Evolutionary conservation across 805 yeast species (phyloP).

Genomic region (Metschnikowia chrysomelidarum): DNA sequence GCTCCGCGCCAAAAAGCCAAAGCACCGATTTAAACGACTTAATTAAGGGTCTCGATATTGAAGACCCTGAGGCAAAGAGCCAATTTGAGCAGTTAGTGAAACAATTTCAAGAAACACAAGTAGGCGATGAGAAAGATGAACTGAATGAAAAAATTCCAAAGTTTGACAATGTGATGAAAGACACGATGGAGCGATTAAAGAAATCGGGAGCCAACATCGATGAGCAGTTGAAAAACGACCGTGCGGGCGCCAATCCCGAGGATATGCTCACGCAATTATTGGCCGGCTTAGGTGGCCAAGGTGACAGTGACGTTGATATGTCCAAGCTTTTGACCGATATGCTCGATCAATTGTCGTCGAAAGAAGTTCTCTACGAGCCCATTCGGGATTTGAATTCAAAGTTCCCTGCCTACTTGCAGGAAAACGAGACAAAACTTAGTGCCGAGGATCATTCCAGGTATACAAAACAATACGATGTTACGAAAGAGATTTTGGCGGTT

Average conservation of each 20-base stretch:
- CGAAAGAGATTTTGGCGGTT: slow-evolving; percentile 56
- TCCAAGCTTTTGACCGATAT: slow-evolving; percentile 65
- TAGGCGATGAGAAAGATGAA: slow-evolving; percentile 30
- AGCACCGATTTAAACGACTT: slow-evolving; percentile 38
- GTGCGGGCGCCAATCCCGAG: slow-evolving; percentile 37
- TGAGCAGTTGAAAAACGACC: slow-evolving; percentile 49
- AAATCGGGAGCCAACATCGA: slow-evolving; percentile 74
- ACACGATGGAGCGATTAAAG: slow-evolving; percentile 76
- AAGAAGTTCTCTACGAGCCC: slow-evolving; percentile 85
- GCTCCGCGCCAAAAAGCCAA: slow-evolving; percentile 10
- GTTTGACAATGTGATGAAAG: slow-evolving; percentile 74
- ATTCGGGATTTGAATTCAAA: slow-evolving; percentile 74
- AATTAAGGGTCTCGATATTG: slow-evolving; percentile 46
- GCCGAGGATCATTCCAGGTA: slow-evolving; percentile 53
- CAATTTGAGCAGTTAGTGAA: slow-evolving; percentile 50
- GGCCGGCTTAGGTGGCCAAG: slow-evolving; percentile 39
- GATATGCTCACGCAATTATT: slow-evolving; percentile 64
- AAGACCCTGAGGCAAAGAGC: slow-evolving; percentile 50
- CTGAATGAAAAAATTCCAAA: slow-evolving; percentile 36
- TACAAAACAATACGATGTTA: slow-evolving; percentile 58
- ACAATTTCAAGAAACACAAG: slow-evolving; percentile 37
- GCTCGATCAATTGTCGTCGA: slow-evolving; percentile 79
- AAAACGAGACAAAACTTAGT: slow-evolving; percentile 44
- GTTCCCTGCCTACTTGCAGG: slow-evolving; percentile 68
- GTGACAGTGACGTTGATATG: slow-evolving; percentile 53